Conservation (phyloP, 768 basidiomycete genomes). For the Boletus subcaerulescens region DNA sequence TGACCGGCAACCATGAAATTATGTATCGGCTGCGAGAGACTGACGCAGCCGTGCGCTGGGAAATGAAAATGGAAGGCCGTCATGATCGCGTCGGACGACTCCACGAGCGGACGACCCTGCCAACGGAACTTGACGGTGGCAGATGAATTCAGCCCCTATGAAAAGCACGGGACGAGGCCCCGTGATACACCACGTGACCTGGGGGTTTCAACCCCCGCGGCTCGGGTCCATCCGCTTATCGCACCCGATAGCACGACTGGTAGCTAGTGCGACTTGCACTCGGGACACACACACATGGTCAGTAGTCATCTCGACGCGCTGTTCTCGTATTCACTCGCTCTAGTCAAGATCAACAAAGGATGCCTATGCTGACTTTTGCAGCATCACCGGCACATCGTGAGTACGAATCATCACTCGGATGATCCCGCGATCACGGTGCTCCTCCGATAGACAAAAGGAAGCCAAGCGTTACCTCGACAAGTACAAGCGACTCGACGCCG, state of each 20-base stretch:
- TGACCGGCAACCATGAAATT: conserved; percentile 6
- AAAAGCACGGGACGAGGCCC: not conserved
- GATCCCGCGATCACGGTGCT: not conserved
- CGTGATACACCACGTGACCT: conserved; percentile 18
- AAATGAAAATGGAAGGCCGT: conserved; percentile 23
- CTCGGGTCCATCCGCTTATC: conserved; percentile 22
- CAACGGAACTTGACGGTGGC: conserved; percentile 18
- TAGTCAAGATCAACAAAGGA: conserved; percentile 38
- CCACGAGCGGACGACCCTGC: conserved; percentile 12
- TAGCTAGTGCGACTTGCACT: not conserved
- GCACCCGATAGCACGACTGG: not conserved
- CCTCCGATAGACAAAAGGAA: conserved; percentile 39
- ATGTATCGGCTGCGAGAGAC: conserved; percentile 16
- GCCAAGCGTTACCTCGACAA: conserved; percentile 69
- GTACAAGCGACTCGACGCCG: conserved; percentile 67
- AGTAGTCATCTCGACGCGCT: conserved; percentile 4
- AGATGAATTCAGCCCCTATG: not conserved
- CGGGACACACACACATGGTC: conserved; percentile 21
- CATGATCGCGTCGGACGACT: conserved; percentile 3
- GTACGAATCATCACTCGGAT: conserved; percentile 27
- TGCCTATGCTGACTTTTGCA: conserved; percentile 55
- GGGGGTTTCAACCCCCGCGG: conserved; percentile 18
- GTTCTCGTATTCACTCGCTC: not conserved
- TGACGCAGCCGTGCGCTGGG: conserved; percentile 7
- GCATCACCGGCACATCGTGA: conserved; percentile 69